Conservation (phyloP, 768 basidiomycete species). For the Termitomyces eurrhizus region DNA sequence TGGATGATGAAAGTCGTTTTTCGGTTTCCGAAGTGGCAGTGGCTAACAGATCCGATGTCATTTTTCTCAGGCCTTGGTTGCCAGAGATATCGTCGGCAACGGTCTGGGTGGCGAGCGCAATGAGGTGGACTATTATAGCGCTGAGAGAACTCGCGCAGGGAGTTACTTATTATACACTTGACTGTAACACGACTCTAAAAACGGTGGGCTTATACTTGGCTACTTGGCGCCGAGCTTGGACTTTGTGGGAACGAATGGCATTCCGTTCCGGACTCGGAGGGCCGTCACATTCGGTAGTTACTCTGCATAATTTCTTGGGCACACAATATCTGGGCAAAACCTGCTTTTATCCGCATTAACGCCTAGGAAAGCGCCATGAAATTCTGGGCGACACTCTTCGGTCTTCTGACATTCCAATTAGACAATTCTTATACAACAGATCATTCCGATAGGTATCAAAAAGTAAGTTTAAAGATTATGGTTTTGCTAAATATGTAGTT, state of each 20-base stretch:
- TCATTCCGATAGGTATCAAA: too few relatives aligned
- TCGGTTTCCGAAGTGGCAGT: not conserved
- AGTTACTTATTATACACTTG: not conserved
- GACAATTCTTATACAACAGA: not conserved
- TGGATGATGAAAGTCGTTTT: not conserved
- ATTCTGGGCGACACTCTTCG: not conserved
- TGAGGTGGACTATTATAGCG: not conserved
- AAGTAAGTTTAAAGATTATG: too few relatives aligned
- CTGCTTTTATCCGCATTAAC: not conserved
- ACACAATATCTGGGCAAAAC: not conserved
- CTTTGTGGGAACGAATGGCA: not conserved
- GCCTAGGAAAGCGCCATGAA: not conserved
- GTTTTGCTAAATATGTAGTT: too few relatives aligned
- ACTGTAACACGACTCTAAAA: not conserved
- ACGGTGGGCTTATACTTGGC: not conserved
- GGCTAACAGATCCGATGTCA: conserved; percentile 1
- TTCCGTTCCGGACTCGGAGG: conserved; percentile 2
- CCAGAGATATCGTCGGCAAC: not conserved
- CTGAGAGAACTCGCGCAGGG: not conserved
- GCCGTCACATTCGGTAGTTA: not conserved
- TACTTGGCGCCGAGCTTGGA: not conserved
- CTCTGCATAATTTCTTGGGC: not conserved
- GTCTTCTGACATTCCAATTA: not conserved
- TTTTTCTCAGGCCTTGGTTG: not conserved
- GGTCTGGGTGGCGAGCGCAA: not conserved